These are phyloP conservation scores for Zhuliangozyma blackwelliae DNA, from an alignment of 1,139 yeast genomes.

Conservation along the genomic window DNA sequence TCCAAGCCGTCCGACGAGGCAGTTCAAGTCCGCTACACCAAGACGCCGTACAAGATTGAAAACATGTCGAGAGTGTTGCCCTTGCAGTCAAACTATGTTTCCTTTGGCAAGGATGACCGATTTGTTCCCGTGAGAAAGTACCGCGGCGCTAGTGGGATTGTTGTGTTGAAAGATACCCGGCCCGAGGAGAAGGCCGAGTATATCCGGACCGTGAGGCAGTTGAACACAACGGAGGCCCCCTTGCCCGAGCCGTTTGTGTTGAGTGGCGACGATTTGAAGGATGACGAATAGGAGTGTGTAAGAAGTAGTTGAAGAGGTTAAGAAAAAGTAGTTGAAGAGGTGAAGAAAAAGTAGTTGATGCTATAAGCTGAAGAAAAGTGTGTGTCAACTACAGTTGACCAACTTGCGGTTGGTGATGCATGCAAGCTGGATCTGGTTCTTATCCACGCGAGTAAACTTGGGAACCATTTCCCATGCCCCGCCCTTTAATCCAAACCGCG, in stretches of 20 bases:
- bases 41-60: conserved; percentile 62
- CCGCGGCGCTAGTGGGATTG: conserved; percentile 76
- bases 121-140: conserved; percentile 81
- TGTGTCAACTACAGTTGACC: background rate
- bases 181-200: conserved; percentile 64
- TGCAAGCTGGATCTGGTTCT: conserved; percentile 17
- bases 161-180: conserved; percentile 67
- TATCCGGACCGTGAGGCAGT: conserved; percentile 84
- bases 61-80: conserved; percentile 90
- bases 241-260: conserved; percentile 81
- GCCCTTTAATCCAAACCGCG: conserved; percentile 6
- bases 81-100: conserved; percentile 78
- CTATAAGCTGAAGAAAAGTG: no score
- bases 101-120: conserved; percentile 72
- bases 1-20: conserved; percentile 30
- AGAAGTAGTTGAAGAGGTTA: background rate
- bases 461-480: conserved; percentile 18
- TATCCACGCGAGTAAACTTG: conserved; percentile 11
- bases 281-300: conserved; percentile 15
- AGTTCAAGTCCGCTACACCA: conserved; percentile 38
- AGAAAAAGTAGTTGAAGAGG: no score
- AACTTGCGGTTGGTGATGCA: conserved; percentile 20
- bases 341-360: background rate
- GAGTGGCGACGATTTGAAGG: conserved; percentile 47
- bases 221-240: conserved; percentile 81